Conservation (phyloP, 1,284 basidiomycete species). For the Ganoderma lucidum region DNA sequence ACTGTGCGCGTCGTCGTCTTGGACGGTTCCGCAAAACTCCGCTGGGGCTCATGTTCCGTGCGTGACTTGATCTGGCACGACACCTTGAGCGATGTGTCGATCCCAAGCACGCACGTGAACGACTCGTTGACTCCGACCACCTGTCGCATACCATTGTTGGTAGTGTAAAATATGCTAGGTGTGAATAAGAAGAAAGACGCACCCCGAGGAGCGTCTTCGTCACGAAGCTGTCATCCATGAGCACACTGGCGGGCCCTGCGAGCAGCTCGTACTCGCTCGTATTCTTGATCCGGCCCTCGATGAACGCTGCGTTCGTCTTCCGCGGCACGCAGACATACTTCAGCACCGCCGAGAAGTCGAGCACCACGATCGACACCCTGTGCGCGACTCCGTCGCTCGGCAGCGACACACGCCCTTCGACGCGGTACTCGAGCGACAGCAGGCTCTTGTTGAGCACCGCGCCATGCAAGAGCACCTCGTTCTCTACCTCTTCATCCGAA, state of each 20-base stretch:
- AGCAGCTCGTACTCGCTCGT: conserved; percentile 60
- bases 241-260: conserved; percentile 57
- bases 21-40: conserved; percentile 50
- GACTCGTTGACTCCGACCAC: conserved; percentile 56
- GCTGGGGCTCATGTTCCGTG: conserved; percentile 39
- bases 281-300: conserved; percentile 57
- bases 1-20: conserved; percentile 54
- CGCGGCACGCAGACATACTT: conserved; percentile 60
- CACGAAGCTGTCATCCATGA: conserved; percentile 58
- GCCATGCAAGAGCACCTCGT: not conserved
- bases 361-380: conserved; percentile 58
- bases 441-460: conserved; percentile 43
- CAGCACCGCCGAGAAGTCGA: conserved; percentile 55
- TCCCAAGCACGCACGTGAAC: conserved; percentile 62
- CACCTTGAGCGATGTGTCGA: conserved; percentile 47
- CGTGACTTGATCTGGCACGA: conserved; percentile 18
- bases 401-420: conserved; percentile 56
- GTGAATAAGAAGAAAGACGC: conserved; percentile 25
- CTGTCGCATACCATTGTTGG: conserved; percentile 33
- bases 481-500: not conserved
- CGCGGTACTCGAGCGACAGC: conserved; percentile 56
- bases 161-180: no score
- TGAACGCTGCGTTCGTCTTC: conserved; percentile 51
- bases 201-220: conserved; percentile 56
- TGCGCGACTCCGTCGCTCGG: conserved; percentile 62